Conservation (phyloP, 371 early-diverging fungal species). For the Mucor irregularis region DNA sequence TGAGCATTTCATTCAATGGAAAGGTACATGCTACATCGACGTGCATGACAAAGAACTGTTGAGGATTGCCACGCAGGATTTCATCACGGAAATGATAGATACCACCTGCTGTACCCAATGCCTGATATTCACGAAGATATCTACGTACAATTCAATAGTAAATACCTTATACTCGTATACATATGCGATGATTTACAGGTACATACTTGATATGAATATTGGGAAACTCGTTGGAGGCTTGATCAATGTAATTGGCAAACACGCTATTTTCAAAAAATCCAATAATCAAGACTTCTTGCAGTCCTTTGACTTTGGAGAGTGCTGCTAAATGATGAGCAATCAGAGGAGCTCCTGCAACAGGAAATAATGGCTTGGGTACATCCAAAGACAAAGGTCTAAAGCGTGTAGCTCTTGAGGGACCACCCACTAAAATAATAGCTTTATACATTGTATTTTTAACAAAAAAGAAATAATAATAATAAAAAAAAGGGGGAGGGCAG, state of each 20-base stretch:
- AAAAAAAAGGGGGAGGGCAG: too few species aligned
- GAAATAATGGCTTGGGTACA: slow-evolving; percentile 96
- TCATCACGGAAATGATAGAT: slow-evolving; percentile 97
- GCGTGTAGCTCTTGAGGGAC: slow-evolving; percentile 93
- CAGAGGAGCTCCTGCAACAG: slow-evolving; percentile 93
- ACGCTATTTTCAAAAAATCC: slow-evolving; percentile 95
- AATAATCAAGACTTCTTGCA: slow-evolving; percentile 90
- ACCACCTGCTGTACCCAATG: slow-evolving; percentile 95
- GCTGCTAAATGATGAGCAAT: slow-evolving; percentile 94
- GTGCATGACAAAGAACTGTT: slow-evolving; percentile 92
- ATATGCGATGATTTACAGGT: neutral
- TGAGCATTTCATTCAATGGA: slow-evolving; percentile 83
- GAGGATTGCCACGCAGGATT: slow-evolving; percentile 85
- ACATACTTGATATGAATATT: slow-evolving; percentile 57
- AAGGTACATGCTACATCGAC: slow-evolving; percentile 93
- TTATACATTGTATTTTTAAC: too few species aligned
- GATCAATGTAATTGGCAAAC: slow-evolving; percentile 82
- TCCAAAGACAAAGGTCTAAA: slow-evolving; percentile 95
- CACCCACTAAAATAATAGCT: slow-evolving; percentile 94
- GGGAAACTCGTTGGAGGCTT: slow-evolving; percentile 82
- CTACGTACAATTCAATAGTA: too few species aligned
- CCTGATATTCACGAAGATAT: slow-evolving; percentile 94
- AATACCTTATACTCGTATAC: neutral
- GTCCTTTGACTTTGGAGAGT: slow-evolving; percentile 79
- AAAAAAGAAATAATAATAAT: too few species aligned